Base-by-base conservation (phyloP, 345 rosid genomes). In the Eutrema heterophyllum region DNA sequence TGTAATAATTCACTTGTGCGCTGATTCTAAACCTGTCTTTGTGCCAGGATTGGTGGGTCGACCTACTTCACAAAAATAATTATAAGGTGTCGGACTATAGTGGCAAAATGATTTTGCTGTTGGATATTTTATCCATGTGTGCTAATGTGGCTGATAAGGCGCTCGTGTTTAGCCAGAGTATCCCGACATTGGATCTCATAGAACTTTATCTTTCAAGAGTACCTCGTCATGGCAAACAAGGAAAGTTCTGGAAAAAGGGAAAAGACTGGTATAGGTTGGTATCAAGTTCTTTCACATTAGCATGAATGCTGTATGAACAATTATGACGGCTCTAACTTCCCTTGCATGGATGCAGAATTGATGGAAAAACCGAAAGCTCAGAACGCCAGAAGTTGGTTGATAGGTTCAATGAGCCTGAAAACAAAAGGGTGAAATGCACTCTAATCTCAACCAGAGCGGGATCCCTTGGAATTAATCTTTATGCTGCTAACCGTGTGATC, bases 201-300 rank as follows among this genome's bases (percentile, higher is more conserved):
- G 97, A 96, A 79, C 81, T 90, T 64, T 90, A 90, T 80, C 89
- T 96, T 74, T 89, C 99, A 76, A 87, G 83, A 81, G 79, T 92
- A 64, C 78, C 89, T 72, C 93, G 96, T 53, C 89, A 32, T 45
- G 88, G 86, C 14, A 92, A 88, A 69, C 79, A 64, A 21, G 97
- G 90, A 67, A 96, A 92, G 84, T 84, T 82, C 63, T 96, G 99
- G 98, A 90, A 87, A 83, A 96, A 90, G 66, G 95, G 93, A 51
- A 92, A 92, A 78, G 99, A 96, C 75, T 96, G 98, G 99, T 96
- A 92, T 72, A 90, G 99, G 99, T 96, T 70, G 39, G 97, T 83
- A 57, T 79, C 75, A 21, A 8, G 53, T 50, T 53, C 50, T 51
- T 41, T 43, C 9, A 14, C 61, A 52, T 61, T 44, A 14, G 51